Evolutionary conservation across 352 stramenopile genomes (phyloP).

Genomic region (Globisporangium nagaii): DNA sequence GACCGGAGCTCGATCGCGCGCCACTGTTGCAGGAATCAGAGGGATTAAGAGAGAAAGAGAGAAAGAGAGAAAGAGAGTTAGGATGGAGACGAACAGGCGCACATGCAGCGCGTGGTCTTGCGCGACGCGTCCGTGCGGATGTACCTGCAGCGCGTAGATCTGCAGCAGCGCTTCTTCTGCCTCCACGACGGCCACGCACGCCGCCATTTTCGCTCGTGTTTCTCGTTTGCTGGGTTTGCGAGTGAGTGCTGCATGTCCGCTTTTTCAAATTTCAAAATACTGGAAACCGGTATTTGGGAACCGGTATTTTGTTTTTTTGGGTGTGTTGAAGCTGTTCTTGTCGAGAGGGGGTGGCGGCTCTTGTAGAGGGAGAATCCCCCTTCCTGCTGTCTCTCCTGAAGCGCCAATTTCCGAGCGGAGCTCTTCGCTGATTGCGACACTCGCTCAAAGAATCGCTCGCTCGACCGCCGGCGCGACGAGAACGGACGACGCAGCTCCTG

Average conservation of each 20-base stretch:
- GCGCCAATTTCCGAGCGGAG: no score
- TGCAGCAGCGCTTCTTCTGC: constrained; percentile 57
- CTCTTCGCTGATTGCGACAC: constrained; percentile 3
- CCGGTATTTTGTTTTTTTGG: no score
- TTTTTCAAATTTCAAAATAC: background rate
- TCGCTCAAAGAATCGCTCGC: background rate
- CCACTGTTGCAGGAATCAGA: constrained; percentile 27
- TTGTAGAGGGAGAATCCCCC: constrained; percentile 26
- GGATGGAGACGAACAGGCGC: background rate
- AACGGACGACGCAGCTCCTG: background rate
- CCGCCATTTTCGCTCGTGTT: constrained; percentile 17
- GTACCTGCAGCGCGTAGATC: constrained; percentile 57
- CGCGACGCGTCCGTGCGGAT: no score
- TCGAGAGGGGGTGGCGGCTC: constrained; percentile 12
- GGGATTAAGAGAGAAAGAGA: background rate
- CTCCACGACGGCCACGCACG: constrained; percentile 9
- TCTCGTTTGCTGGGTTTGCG: background rate
- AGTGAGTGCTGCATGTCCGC: background rate
- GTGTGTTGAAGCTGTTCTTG: constrained; percentile 33
- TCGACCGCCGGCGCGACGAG: background rate
- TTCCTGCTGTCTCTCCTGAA: constrained; percentile 5
- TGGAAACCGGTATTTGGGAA: background rate
- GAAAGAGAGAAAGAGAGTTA: background rate
- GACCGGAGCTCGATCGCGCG: constrained; percentile 48
- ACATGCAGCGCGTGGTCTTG: no score